Evolutionary conservation across 2,329 filamentous ascomycete species (phyloP), one percentile per base, ranked within the genome.

Genomic region (Apiospora rasikravindrae): DNA sequence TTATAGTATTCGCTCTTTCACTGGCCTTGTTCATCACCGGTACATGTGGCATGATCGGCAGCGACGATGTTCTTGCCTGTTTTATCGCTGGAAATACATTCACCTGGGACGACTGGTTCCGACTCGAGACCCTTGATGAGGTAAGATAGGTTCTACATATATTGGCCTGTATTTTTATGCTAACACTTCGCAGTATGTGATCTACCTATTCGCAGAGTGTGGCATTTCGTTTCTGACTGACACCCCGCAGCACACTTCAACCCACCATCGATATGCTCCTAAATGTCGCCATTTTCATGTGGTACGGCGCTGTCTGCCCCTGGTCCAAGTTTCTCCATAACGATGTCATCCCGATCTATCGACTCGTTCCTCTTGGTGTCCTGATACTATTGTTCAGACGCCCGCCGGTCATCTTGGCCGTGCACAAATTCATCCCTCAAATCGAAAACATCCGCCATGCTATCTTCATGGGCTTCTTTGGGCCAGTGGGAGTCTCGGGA

Each of bases 81-180:
- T 98, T 98, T 79, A 92, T 98, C 76, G 95, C 95, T 2, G 95
- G 95, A 1, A 98, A 97, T 78, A 90, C 89, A 0, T 97, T 98
- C 76, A 97, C 94, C 0, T 96, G 94, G 91, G 95, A 97, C 80
- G 94, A 97, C 82, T 97, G 94, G 94, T 98, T 98, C 82, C 92
- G 95, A 0, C 85, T 96, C 0, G 93, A 97, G 81, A 98, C 95
- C 0, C 85, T 92, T 77, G 95, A 98, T 76, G 96, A 98, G 79
- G 78, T 80, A 64, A 51, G 78, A 80, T 29, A 33, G 13, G 19
- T n/a, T 64, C 57, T 64, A 13, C 11, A 40, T 3, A 64, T n/a
- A 4, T 7, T n/a, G 29, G 7, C 10, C 19, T 64, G 33, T 26
- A 40, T 3, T 24, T 33, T 4, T 22, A 19, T 40, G 44, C 67